Percentiles rank a stretch among this genome's conserved stretches.
These are phyloP conservation scores for Boletus rubescentipes DNA, from an alignment of 768 basidiomycete species.

Conservation along the genomic window DNA sequence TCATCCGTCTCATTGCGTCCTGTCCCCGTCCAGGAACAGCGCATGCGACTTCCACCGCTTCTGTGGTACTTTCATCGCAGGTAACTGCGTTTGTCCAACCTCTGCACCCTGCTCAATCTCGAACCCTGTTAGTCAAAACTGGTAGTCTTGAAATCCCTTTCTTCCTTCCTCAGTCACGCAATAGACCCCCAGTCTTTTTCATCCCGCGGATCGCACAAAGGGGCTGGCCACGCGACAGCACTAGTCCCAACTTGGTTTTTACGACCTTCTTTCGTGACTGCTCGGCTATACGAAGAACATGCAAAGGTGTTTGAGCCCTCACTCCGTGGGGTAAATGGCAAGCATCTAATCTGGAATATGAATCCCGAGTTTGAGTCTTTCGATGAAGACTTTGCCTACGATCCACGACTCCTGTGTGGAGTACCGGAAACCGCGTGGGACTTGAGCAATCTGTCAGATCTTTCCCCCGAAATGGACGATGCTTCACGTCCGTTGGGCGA, in stretches of 20 bases:
- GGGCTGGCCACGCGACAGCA: slow-evolving; percentile 9
- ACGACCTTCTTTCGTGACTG: slow-evolving; percentile 53
- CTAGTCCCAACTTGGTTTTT: slow-evolving; percentile 63
- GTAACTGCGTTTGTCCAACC: slow-evolving; percentile 36
- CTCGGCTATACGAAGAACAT: slow-evolving; percentile 53
- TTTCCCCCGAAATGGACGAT: slow-evolving; percentile 15
- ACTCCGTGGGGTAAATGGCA: slow-evolving; percentile 7
- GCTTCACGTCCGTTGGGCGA: slow-evolving; percentile 17
- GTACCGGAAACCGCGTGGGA: slow-evolving; percentile 30
- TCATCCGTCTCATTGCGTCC: neutral
- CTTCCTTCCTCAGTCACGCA: slow-evolving; percentile 60
- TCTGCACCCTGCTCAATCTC: slow-evolving; percentile 3
- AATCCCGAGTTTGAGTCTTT: slow-evolving; percentile 24
- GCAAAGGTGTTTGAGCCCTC: slow-evolving; percentile 43
- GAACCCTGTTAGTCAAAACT: slow-evolving; percentile 62
- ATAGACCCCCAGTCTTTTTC: slow-evolving; percentile 26
- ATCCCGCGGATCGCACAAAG: slow-evolving; percentile 15
- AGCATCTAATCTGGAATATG: slow-evolving; percentile 27
- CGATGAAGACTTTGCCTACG: slow-evolving; percentile 32
- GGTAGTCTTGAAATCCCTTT: slow-evolving; percentile 69
- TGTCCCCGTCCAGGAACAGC: slow-evolving; percentile 21
- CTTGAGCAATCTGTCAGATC: slow-evolving; percentile 34
- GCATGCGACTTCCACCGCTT: slow-evolving; percentile 58
- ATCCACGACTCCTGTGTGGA: slow-evolving; percentile 16
- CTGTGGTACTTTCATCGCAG: slow-evolving; percentile 61